Conservation (phyloP, 2,329 filamentous ascomycete species). For the Trichoderma guizhouense region DNA sequence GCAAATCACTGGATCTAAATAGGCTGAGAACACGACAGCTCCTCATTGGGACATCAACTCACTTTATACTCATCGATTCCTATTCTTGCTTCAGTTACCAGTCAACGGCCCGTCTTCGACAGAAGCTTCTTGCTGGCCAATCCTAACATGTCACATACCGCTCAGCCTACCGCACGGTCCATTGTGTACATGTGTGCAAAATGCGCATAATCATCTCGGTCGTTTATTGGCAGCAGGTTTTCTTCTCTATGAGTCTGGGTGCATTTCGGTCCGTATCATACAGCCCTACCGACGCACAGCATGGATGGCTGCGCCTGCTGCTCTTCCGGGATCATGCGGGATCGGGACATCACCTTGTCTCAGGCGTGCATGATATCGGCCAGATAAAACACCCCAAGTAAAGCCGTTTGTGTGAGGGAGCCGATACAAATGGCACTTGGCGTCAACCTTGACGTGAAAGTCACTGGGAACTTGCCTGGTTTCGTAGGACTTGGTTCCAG, state of each 20-base stretch:
- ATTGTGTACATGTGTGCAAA: background rate
- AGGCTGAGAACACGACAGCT: background rate
- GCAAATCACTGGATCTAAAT: background rate
- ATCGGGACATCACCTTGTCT: background rate
- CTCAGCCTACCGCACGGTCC: background rate
- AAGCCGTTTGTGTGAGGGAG: background rate
- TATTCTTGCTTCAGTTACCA: background rate
- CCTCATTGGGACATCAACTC: background rate
- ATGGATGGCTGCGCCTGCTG: background rate
- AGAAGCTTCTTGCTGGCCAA: background rate
- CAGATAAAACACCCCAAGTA: background rate
- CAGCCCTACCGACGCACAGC: background rate
- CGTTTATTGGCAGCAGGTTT: background rate
- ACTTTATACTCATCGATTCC: constrained; percentile 2
- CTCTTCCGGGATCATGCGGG: constrained; percentile 3
- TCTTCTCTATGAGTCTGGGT: background rate
- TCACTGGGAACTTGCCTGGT: background rate
- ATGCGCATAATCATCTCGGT: background rate
- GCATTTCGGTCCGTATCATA: background rate
- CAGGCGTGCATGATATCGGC: background rate
- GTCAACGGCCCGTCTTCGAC: background rate
- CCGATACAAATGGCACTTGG: background rate
- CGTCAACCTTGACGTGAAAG: background rate
- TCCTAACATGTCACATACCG: background rate
- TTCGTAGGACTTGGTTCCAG: background rate